These are phyloP conservation scores for Trypethelium eluteriae DNA, from an alignment of 495 filamentous ascomycete species.

Conservation along the genomic window DNA sequence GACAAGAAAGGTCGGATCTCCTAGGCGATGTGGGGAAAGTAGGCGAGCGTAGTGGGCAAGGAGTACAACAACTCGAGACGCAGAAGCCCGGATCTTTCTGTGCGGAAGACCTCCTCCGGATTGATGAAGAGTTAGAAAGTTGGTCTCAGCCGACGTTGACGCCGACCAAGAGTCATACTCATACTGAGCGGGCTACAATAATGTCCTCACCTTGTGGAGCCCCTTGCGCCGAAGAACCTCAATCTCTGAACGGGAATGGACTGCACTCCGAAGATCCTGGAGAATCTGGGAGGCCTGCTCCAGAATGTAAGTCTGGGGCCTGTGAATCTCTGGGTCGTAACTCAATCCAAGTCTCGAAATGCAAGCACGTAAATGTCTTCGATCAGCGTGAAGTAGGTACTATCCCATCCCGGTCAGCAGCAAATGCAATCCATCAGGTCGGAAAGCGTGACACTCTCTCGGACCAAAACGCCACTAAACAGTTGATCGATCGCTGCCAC, in stretches of 20 bases:
- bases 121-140: background rate
- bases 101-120: background rate
- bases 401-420: background rate
- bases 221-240: background rate
- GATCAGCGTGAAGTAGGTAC: background rate
- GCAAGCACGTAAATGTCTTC: background rate
- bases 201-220: background rate
- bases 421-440: background rate
- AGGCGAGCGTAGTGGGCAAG: background rate
- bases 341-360: background rate
- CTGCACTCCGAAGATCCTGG: background rate
- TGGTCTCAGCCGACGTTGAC: background rate
- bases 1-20: background rate
- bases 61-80: background rate
- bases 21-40: background rate
- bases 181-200: background rate
- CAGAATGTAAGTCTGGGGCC: background rate
- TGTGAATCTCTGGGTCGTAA: background rate
- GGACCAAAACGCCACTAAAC: background rate
- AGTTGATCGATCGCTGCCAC: background rate
- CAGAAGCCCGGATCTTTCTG: background rate
- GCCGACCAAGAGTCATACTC: background rate
- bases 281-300: background rate
- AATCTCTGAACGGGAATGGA: background rate
- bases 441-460: background rate